Evolutionary conservation across 768 basidiomycete species (phyloP).

Genomic region (Serendipita indica): DNA sequence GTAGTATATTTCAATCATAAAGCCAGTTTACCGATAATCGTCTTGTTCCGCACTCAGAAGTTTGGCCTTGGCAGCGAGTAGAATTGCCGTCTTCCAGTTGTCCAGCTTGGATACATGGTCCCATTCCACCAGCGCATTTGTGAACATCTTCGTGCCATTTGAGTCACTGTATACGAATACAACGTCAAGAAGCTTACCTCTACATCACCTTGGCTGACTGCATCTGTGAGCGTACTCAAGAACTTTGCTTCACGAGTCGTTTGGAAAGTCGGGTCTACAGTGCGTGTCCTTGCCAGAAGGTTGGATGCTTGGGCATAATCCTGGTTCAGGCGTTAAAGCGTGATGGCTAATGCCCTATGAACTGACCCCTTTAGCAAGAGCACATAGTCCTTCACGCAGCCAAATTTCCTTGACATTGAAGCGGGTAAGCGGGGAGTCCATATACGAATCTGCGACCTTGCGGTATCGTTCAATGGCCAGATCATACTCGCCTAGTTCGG

Average conservation of each 20-base stretch:
- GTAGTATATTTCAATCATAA: conserved; percentile 8
- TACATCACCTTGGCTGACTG: conserved; percentile 54
- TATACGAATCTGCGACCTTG: conserved; percentile 72
- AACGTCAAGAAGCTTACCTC: conserved; percentile 27
- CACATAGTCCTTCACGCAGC: conserved; percentile 75
- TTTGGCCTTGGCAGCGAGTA: conserved; percentile 68
- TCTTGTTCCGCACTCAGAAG: conserved; percentile 25
- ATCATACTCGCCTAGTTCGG: conserved; percentile 71
- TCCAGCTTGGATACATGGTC: conserved; percentile 88
- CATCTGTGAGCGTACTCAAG: conserved; percentile 58
- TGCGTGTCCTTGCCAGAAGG: conserved; percentile 15
- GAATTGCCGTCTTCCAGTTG: conserved; percentile 85
- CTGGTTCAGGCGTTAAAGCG: conserved; percentile 64
- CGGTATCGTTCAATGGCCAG: conserved; percentile 81
- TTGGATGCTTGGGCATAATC: conserved; percentile 59
- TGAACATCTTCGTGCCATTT: conserved; percentile 30
- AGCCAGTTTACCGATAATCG: conserved; percentile 43
- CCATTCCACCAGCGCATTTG: conserved; percentile 75
- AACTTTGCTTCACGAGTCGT: conserved; percentile 91
- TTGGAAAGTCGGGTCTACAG: conserved; percentile 69
- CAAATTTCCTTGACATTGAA: conserved; percentile 99
- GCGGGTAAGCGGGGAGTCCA: conserved; percentile 75
- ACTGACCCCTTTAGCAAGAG: conserved; percentile 71
- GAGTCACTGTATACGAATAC: neutral
- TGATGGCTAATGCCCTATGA: conserved; percentile 40